A percentile compares a stretch with the other conserved stretches of the same genome.
Evolutionary conservation across 805 yeast genomes (phyloP).

Genomic region (Teunomyces lycoperdinae): DNA sequence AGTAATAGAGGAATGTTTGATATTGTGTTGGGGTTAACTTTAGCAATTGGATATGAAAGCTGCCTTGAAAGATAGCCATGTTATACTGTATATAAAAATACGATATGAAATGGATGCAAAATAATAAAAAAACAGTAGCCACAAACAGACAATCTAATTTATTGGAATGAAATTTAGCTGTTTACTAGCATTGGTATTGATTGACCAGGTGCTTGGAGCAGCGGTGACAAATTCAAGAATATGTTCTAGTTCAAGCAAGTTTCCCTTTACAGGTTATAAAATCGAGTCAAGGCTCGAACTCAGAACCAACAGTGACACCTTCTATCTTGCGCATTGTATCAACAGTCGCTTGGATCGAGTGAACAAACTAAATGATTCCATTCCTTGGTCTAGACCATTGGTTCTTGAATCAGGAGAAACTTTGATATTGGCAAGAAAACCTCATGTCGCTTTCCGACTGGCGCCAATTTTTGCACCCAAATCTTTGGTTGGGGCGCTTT

Average conservation of each 20-base stretch:
- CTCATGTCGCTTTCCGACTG: slow-evolving; percentile 17
- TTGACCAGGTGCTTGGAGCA: background rate
- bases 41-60: slow-evolving; percentile 49
- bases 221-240: slow-evolving; percentile 2
- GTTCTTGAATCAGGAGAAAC: background rate
- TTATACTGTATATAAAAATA: background rate
- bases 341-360: slow-evolving; percentile 27
- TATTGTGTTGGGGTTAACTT: slow-evolving; percentile 48
- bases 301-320: slow-evolving; percentile 11
- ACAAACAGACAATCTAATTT: background rate
- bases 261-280: slow-evolving; percentile 25
- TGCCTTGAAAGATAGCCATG: background rate
- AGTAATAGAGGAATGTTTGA: slow-evolving; percentile 50
- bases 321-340: slow-evolving; percentile 25
- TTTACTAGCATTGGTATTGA: background rate
- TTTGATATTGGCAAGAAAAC: slow-evolving; percentile 19
- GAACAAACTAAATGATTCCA: slow-evolving; percentile 12
- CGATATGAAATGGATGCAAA: slow-evolving; percentile 1
- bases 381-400: slow-evolving; percentile 23
- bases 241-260: slow-evolving; percentile 5
- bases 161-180: background rate
- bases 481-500: slow-evolving; percentile 24
- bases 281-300: slow-evolving; percentile 22
- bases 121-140: background rate
- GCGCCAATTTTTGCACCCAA: slow-evolving; percentile 27